A percentile compares a stretch with the other conserved stretches of the same genome.
Evolutionary conservation across 768 basidiomycete species (phyloP).

Genomic region (Hemileccinum rubropunctum): DNA sequence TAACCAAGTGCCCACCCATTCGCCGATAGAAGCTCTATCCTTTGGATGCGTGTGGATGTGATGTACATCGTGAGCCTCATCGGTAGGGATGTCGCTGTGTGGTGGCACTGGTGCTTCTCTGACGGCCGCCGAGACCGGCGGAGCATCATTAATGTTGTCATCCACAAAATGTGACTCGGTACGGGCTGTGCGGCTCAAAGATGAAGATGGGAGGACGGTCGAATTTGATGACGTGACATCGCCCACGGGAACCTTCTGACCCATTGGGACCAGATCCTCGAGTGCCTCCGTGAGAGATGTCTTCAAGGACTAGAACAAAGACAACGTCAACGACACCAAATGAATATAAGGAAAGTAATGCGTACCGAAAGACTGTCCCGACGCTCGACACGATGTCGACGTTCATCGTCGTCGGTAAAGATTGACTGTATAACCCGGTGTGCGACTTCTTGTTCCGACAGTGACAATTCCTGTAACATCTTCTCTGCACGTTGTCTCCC

Average conservation of each 20-base stretch:
- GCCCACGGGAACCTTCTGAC: slow-evolving; percentile 15
- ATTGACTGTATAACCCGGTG: slow-evolving; percentile 63
- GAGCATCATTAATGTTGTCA: neutral
- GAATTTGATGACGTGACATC: slow-evolving; percentile 20
- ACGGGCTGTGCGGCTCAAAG: neutral
- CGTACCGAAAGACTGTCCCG: slow-evolving; percentile 61
- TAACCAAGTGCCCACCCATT: slow-evolving; percentile 82
- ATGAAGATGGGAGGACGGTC: slow-evolving; percentile 1
- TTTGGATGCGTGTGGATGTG: slow-evolving; percentile 14
- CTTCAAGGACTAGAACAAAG: slow-evolving; percentile 37
- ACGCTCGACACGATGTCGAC: slow-evolving; percentile 47
- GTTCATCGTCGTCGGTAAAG: slow-evolving; percentile 49
- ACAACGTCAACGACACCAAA: neutral
- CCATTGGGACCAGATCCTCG: slow-evolving; percentile 46
- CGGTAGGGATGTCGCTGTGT: neutral
- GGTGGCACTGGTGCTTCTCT: slow-evolving; percentile 6
- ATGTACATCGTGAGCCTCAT: slow-evolving; percentile 10
- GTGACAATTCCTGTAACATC: slow-evolving; percentile 54
- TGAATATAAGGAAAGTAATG: neutral
- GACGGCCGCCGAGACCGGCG: neutral
- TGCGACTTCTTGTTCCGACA: slow-evolving; percentile 65
- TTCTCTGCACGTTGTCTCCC: slow-evolving; percentile 51
- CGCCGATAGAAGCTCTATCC: slow-evolving; percentile 46
- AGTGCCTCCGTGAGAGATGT: slow-evolving; percentile 47
- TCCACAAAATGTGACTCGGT: slow-evolving; percentile 1